These are phyloP conservation scores for Zopfia rhizophila DNA, from an alignment of 2,329 filamentous ascomycete genomes.

Conservation along the genomic window DNA sequence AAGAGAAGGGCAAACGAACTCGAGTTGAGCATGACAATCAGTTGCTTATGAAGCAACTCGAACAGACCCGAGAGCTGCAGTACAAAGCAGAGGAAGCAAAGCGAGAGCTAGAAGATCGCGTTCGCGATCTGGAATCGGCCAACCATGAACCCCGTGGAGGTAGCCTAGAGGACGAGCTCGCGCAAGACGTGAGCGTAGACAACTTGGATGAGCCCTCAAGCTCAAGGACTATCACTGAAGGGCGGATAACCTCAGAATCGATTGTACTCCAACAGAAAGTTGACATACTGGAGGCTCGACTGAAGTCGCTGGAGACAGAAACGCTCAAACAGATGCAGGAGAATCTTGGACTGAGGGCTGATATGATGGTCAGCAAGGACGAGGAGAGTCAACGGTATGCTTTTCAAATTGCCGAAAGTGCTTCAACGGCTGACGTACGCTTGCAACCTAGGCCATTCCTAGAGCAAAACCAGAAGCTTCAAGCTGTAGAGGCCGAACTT, in stretches of 20 bases:
- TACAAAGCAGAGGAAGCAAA: conserved; percentile 60
- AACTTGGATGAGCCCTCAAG: conserved; percentile 34
- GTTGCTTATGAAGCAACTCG: conserved; percentile 58
- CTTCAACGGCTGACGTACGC: background rate
- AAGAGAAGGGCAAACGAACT: conserved; percentile 59
- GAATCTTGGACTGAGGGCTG: conserved; percentile 49
- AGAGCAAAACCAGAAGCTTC: conserved; percentile 51
- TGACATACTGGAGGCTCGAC: conserved; percentile 48
- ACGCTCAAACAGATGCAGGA: conserved; percentile 56
- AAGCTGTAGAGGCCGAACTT: conserved; percentile 45
- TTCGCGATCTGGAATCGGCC: conserved; percentile 54
- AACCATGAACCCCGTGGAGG: conserved; percentile 37
- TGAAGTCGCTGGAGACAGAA: conserved; percentile 51
- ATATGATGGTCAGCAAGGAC: conserved; percentile 49
- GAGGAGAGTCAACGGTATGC: conserved; percentile 45
- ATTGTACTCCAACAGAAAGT: conserved; percentile 54
- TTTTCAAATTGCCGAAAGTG: too few species aligned
- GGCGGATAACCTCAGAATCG: conserved; percentile 41
- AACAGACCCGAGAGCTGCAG: conserved; percentile 59
- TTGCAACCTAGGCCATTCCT: conserved; percentile 42
- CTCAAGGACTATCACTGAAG: conserved; percentile 30
- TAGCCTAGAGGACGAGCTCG: conserved; percentile 55
- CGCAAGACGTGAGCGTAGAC: conserved; percentile 40
- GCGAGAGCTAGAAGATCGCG: conserved; percentile 57
- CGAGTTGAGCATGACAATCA: conserved; percentile 61